Evolutionary conservation across 371 early-diverging fungal genomes (phyloP).

Genomic region (Lichtheimia ramosa): DNA sequence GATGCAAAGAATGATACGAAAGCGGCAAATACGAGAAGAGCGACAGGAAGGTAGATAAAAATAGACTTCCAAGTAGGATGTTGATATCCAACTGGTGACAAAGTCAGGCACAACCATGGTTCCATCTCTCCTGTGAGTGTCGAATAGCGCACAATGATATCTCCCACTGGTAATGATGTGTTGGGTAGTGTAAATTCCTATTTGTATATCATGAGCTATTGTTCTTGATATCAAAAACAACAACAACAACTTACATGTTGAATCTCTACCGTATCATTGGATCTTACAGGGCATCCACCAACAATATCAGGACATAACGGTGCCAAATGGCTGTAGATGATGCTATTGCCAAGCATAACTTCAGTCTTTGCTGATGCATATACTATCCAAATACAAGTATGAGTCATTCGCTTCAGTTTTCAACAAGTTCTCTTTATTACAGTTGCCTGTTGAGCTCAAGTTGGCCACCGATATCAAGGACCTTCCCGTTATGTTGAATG

Average conservation of each 20-base stretch:
- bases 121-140: conserved; percentile 27
- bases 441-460: neutral
- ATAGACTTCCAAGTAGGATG: conserved; percentile 40
- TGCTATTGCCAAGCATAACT: conserved; percentile 5
- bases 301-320: conserved; percentile 15
- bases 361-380: conserved; percentile 10
- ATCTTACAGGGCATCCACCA: conserved; percentile 16
- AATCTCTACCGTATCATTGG: conserved; percentile 9
- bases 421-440: neutral
- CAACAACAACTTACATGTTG: conserved; percentile 14
- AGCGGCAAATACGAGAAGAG: conserved; percentile 41
- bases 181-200: conserved; percentile 18
- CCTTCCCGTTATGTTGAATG: neutral
- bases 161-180: conserved; percentile 32
- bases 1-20: conserved; percentile 33
- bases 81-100: conserved; percentile 52
- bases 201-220: neutral
- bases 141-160: conserved; percentile 36
- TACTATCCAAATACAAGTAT: neutral
- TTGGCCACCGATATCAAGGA: neutral
- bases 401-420: neutral
- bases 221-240: neutral
- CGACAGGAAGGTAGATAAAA: conserved; percentile 45
- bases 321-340: conserved; percentile 1
- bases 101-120: conserved; percentile 37